phyloP scores from a whole-genome alignment of 352 stramenopile genomes.

The Globisporangium apiculatum region DNA sequence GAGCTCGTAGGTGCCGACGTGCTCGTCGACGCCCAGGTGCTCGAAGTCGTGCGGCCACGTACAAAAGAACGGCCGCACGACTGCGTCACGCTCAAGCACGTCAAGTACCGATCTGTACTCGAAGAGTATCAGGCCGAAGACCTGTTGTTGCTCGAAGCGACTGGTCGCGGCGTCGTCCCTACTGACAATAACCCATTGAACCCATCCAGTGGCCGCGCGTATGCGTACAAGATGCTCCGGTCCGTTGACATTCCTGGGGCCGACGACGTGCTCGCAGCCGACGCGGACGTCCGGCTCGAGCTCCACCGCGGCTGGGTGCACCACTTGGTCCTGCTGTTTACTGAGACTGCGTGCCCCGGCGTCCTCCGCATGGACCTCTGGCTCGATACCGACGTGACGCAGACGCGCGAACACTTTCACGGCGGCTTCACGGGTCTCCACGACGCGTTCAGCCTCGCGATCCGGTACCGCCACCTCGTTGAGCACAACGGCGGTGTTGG shows the following conservation, averaged over 20 bases:
- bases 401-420: conserved; percentile 41
- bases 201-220: conserved; percentile 20
- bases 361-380: conserved; percentile 67
- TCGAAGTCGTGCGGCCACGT: conserved; percentile 57
- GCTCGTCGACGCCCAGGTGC: conserved; percentile 57
- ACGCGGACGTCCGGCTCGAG: conserved; percentile 29
- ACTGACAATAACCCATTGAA: neutral
- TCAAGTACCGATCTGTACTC: conserved; percentile 60
- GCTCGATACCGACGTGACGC: conserved; percentile 58
- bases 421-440: conserved; percentile 54
- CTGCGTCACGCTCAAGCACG: conserved; percentile 73
- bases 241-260: conserved; percentile 26
- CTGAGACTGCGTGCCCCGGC: conserved; percentile 42
- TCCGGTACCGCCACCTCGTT: conserved; percentile 53
- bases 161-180: conserved; percentile 37
- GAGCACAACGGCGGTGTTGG: conserved; percentile 17
- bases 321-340: conserved; percentile 52
- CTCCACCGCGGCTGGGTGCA: conserved; percentile 49
- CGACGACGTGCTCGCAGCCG: conserved; percentile 38
- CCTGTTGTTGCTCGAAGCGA: conserved; percentile 56
- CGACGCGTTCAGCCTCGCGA: conserved; percentile 59
- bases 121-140: conserved; percentile 52
- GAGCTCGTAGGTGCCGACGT: conserved; percentile 47
- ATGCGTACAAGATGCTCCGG: conserved; percentile 58
- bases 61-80: conserved; percentile 65